Conservation (phyloP, 192 early-diverging fungal species). For the Diversispora epigaea region DNA sequence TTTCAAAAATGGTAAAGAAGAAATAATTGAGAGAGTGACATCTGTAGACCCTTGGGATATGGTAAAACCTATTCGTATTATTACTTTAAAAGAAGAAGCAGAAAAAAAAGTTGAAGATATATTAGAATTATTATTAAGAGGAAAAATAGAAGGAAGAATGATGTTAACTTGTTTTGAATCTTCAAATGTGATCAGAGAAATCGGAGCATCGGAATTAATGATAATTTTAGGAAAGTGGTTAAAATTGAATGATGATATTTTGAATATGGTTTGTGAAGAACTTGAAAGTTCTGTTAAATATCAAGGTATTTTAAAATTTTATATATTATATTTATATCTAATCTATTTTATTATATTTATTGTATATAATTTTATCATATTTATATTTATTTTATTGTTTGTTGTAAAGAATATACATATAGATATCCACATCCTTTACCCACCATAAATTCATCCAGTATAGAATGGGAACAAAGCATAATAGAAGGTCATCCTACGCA, state of each 20-base stretch:
- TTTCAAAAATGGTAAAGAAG: neutral
- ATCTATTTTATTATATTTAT: neutral
- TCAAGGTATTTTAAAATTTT: constrained; percentile 45
- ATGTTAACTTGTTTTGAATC: neutral
- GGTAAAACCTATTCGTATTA: constrained; percentile 32
- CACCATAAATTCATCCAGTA: constrained; percentile 40
- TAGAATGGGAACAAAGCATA: constrained; percentile 68
- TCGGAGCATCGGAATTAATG: constrained; percentile 46
- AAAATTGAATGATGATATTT: constrained; percentile 36
- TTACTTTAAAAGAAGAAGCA: neutral
- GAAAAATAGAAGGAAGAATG: neutral
- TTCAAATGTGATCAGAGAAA: constrained; percentile 21
- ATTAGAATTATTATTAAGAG: neutral
- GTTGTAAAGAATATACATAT: constrained; percentile 41
- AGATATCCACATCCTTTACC: constrained; percentile 37
- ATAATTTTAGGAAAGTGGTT: constrained; percentile 45
- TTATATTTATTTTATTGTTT: no score
- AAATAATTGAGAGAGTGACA: constrained; percentile 28
- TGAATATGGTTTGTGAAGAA: constrained; percentile 47
- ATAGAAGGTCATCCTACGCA: constrained; percentile 70
- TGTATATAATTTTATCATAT: no score
- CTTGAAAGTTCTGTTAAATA: constrained; percentile 54
- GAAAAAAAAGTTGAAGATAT: no score
- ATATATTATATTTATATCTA: no score
- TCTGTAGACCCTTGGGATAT: constrained; percentile 42